phyloP scores from a whole-genome alignment of 192 early-diverging fungal species.

The Coemansia guatemalensis region DNA sequence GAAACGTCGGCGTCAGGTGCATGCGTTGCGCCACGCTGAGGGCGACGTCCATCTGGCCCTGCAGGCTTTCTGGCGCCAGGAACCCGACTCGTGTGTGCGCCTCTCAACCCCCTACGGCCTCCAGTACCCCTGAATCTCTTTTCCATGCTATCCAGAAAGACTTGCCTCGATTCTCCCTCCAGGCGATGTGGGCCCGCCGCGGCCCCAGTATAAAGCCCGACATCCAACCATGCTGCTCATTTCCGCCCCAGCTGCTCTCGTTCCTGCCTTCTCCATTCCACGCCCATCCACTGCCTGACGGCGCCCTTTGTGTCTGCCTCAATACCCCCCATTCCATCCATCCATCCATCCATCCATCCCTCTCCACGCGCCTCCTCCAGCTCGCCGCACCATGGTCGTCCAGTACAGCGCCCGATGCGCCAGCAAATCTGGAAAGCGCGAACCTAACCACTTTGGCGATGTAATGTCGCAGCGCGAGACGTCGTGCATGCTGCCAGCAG shows the following conservation, averaged over 20 bases:
- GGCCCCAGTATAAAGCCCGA: neutral
- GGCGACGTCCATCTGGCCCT: neutral
- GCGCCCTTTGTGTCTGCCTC: neutral
- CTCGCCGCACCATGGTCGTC: conserved; percentile 28
- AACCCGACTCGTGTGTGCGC: neutral
- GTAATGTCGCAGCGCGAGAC: conserved; percentile 55
- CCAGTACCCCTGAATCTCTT: neutral
- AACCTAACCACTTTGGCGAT: conserved; percentile 55
- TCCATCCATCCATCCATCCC: neutral
- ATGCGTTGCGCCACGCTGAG: conserved; percentile 3
- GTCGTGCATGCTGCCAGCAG: conserved; percentile 48
- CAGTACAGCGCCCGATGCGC: conserved; percentile 33
- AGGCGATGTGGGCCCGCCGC: neutral
- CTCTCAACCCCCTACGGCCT: neutral
- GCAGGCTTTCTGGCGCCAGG: neutral
- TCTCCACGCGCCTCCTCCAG: neutral
- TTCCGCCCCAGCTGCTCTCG: neutral
- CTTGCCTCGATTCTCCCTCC: neutral
- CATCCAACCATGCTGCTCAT: neutral
- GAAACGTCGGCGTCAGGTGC: conserved; percentile 1
- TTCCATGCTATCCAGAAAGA: neutral
- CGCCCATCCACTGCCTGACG: neutral
- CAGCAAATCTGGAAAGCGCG: conserved; percentile 25
- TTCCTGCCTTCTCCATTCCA: neutral
- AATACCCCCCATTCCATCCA: neutral